Percentiles rank a stretch among this genome's conserved stretches.
Evolutionary conservation across 345 rosid genomes (phyloP).

Genomic region (Bruguiera sexangula): DNA sequence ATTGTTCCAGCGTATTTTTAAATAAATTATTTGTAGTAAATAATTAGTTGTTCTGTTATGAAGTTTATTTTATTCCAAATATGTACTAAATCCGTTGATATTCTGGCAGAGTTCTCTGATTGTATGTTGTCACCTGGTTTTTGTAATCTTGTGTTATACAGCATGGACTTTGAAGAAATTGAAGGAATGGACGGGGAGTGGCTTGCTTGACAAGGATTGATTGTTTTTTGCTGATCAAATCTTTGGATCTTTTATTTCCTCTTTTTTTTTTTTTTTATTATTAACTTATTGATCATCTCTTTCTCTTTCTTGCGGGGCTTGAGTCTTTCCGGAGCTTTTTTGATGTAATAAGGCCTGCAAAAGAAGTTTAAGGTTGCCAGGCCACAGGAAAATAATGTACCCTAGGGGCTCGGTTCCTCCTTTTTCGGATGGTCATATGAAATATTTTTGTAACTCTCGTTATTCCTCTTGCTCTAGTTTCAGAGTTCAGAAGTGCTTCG

Average conservation of each 20-base stretch:
- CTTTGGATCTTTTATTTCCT: constrained; percentile 33
- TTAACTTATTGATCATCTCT: constrained; percentile 6
- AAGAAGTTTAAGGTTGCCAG: constrained; percentile 27
- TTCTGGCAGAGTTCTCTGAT: constrained; percentile 14
- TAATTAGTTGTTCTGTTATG: neutral
- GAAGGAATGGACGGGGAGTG: constrained; percentile 90
- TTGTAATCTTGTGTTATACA: constrained; percentile 27
- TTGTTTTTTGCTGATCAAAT: constrained; percentile 59
- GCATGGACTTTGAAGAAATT: constrained; percentile 91
- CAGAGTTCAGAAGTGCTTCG: neutral
- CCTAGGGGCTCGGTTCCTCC: constrained; percentile 18
- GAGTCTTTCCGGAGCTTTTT: constrained; percentile 4
- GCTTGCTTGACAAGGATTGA: constrained; percentile 78
- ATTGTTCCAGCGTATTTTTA: too few relatives aligned
- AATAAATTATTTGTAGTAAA: neutral
- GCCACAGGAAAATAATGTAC: constrained; percentile 33
- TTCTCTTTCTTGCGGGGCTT: constrained; percentile 5
- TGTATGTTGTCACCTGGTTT: neutral
- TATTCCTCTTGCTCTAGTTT: neutral
- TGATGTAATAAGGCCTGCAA: constrained; percentile 41
- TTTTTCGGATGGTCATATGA: constrained; percentile 6
- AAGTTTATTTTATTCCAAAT: constrained; percentile 7
- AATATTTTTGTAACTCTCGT: neutral
- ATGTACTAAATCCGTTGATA: constrained; percentile 15
- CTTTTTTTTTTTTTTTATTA: constrained; percentile 11